phyloP scores from a whole-genome alignment of 148 eudicot genomes.

The Rhododendron griersonianum region DNA sequence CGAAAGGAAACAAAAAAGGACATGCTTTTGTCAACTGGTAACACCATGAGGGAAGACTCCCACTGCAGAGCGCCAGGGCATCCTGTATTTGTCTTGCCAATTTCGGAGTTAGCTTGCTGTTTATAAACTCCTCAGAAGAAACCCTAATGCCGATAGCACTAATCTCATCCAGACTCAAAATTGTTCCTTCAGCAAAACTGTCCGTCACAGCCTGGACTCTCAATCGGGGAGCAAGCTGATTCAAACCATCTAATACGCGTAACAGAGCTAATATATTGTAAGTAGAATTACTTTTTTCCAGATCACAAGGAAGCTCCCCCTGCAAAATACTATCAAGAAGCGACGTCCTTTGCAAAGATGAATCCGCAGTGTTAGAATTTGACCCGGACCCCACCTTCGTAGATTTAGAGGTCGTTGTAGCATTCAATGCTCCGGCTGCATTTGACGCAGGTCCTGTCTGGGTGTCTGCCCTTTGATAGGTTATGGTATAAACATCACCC shows the following conservation, averaged over 20 bases:
- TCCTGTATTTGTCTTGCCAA: constrained; percentile 96
- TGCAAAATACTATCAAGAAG: constrained; percentile 87
- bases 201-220: constrained; percentile 60
- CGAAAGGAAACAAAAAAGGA: constrained; percentile 96
- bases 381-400: constrained; percentile 44
- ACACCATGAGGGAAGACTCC: constrained; percentile 98
- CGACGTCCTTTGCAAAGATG: constrained; percentile 36
- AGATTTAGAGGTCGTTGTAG: constrained; percentile 43
- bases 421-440: constrained; percentile 34
- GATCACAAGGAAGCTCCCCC: constrained; percentile 91
- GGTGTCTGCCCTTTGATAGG: constrained; percentile 69
- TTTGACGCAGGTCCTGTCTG: constrained; percentile 28
- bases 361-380: constrained; percentile 29
- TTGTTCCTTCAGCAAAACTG: constrained; percentile 70
- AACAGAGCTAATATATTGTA: constrained; percentile 72
- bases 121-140: constrained; percentile 73
- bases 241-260: constrained; percentile 90
- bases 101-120: constrained; percentile 89
- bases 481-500: constrained; percentile 82
- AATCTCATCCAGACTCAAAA: constrained; percentile 54
- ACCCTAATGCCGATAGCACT: constrained; percentile 45
- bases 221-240: constrained; percentile 94
- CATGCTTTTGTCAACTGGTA: constrained; percentile 92
- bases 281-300: constrained; percentile 79
- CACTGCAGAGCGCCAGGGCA: constrained; percentile 96